phyloP scores from a whole-genome alignment of 2,329 filamentous ascomycete genomes.

The Diaporthe humulicola region DNA sequence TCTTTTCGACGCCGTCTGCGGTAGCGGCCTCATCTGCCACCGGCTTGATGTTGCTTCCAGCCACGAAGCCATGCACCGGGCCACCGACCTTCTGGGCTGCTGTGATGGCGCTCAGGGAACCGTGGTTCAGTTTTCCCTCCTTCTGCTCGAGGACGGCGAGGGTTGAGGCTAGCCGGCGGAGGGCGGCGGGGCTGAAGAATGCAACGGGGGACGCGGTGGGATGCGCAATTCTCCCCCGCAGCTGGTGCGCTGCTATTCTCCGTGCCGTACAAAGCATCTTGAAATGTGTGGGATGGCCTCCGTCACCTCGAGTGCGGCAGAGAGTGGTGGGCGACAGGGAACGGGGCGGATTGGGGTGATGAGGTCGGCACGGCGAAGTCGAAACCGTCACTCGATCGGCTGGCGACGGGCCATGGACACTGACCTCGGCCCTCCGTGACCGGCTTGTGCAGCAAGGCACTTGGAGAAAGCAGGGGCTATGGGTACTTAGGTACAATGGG shows the following conservation, averaged over 20 bases:
- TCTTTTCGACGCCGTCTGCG: conserved; percentile 90
- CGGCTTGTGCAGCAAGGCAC: not conserved
- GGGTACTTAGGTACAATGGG: conserved; percentile 12
- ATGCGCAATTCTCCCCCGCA: conserved; percentile 36
- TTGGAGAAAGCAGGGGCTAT: not conserved
- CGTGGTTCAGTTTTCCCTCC: conserved; percentile 86
- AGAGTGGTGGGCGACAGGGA: not conserved
- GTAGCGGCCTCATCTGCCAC: conserved; percentile 89
- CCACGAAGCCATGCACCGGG: conserved; percentile 86
- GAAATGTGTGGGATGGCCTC: not conserved
- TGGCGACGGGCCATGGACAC: conserved; percentile 33
- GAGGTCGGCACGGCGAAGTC: conserved; percentile 10
- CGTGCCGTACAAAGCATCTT: conserved; percentile 39
- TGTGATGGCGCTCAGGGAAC: conserved; percentile 86
- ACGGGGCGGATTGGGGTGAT: not conserved
- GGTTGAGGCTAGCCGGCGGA: conserved; percentile 83
- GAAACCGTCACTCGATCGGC: conserved; percentile 37
- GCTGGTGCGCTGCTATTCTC: conserved; percentile 36
- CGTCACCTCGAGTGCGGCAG: conserved; percentile 3
- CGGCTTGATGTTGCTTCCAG: conserved; percentile 80
- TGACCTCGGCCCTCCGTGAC: conserved; percentile 33
- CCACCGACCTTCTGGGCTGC: conserved; percentile 91
- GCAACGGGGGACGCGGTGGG: conserved; percentile 47
- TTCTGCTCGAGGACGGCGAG: conserved; percentile 93
- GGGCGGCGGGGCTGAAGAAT: conserved; percentile 62